Evolutionary conservation across 208 protist genomes (phyloP).

Genomic region (Acanthamoeba divionensis): DNA sequence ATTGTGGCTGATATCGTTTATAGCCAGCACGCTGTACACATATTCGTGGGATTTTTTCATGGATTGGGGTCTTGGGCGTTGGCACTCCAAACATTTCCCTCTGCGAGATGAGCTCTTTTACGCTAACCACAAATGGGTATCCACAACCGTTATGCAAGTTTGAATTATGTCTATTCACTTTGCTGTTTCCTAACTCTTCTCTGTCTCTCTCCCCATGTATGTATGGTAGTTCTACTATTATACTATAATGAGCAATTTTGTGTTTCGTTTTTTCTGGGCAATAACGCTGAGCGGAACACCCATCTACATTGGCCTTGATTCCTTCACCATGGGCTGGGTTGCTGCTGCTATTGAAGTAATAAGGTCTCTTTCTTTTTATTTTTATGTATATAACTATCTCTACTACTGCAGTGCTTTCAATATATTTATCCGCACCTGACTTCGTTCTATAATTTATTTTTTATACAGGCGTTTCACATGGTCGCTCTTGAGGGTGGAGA

Average conservation of each 20-base stretch:
- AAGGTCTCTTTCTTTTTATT: background rate
- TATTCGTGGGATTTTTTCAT: slow-evolving; percentile 63
- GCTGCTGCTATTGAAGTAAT: slow-evolving; percentile 19
- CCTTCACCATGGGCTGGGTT: background rate
- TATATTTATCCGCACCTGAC: background rate
- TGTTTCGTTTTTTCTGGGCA: slow-evolving; percentile 35
- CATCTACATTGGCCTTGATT: background rate
- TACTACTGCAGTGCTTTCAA: background rate
- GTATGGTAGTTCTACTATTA: slow-evolving; percentile 48
- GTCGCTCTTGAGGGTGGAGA: slow-evolving; percentile 2
- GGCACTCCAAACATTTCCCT: slow-evolving; percentile 41
- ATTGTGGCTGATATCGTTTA: slow-evolving; percentile 59
- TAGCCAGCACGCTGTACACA: slow-evolving; percentile 60
- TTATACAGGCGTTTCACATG: slow-evolving; percentile 1
- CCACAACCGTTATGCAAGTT: no score
- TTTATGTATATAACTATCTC: background rate
- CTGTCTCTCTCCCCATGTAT: background rate
- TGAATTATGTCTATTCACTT: background rate
- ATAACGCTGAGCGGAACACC: slow-evolving; percentile 11
- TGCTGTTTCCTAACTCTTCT: background rate
- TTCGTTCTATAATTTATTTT: background rate
- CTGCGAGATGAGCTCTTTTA: slow-evolving; percentile 45
- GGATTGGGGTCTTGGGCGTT: slow-evolving; percentile 64
- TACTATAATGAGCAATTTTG: slow-evolving; percentile 17
- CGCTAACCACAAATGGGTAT: background rate